phyloP scores from a whole-genome alignment of 495 filamentous ascomycete genomes.

The Penicillium angulare region DNA sequence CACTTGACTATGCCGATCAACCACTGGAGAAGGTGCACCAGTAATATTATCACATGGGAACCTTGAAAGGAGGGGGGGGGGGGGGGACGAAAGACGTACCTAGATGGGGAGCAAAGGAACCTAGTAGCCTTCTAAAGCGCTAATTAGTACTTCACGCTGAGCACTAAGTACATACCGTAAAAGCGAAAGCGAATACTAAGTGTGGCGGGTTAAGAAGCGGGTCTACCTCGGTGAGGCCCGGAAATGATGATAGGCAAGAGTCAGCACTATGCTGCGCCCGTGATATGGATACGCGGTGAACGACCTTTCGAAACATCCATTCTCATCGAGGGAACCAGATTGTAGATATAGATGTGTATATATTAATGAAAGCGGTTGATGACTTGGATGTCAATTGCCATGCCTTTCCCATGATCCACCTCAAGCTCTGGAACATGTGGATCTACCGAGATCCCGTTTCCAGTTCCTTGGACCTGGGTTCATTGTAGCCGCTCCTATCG shows the following conservation, averaged over 20 bases:
- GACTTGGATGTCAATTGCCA: constrained; percentile 8
- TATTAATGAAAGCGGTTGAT: no score
- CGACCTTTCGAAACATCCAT: no score
- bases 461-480: constrained; percentile 21
- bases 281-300: no score
- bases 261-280: constrained; percentile 1
- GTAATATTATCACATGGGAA: not conserved
- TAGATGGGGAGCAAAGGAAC: not conserved
- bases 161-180: no score
- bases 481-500: constrained; percentile 2
- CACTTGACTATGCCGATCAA: not conserved
- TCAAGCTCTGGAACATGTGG: constrained; percentile 24
- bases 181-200: not conserved
- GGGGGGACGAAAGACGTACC: not conserved
- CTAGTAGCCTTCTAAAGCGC: no score
- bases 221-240: constrained; percentile 7
- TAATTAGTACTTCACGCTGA: no score
- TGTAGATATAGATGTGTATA: constrained; percentile 3
- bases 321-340: no score
- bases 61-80: no score
- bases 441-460: constrained; percentile 29
- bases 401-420: constrained; percentile 13
- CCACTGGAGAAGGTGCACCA: not conserved
- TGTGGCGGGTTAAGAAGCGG: not conserved
- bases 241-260: not conserved